Conservation (phyloP, 129 eudicot species). For the Sambucus nigra region DNA sequence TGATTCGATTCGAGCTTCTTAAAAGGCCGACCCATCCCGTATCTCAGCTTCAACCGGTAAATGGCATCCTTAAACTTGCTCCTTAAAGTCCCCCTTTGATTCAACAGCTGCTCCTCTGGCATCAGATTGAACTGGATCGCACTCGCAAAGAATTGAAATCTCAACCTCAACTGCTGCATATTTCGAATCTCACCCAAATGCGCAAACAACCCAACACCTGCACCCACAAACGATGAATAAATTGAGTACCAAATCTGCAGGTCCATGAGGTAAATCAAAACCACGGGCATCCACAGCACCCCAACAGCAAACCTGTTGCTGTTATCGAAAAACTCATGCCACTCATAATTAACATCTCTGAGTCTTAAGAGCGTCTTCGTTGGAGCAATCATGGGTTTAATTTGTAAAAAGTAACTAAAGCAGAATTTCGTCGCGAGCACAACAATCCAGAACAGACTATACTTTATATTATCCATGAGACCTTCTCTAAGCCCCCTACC, state of each 20-base stretch:
- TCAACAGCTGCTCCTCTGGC: slow-evolving; percentile 87
- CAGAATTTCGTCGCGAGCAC: slow-evolving; percentile 71
- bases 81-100: slow-evolving; percentile 46
- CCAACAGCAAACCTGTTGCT: slow-evolving; percentile 86
- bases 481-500: slow-evolving; percentile 93
- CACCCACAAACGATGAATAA: slow-evolving; percentile 73
- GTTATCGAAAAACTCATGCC: slow-evolving; percentile 61
- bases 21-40: slow-evolving; percentile 83
- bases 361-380: slow-evolving; percentile 43
- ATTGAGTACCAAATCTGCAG: slow-evolving; percentile 88
- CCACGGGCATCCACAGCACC: slow-evolving; percentile 77
- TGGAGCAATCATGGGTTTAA: slow-evolving; percentile 76
- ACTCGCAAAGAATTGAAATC: slow-evolving; percentile 93
- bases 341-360: slow-evolving; percentile 42
- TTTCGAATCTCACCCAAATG: slow-evolving; percentile 89
- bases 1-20: slow-evolving; percentile 88
- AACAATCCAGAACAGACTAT: slow-evolving; percentile 63
- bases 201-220: slow-evolving; percentile 68
- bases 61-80: slow-evolving; percentile 62
- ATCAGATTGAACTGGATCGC: slow-evolving; percentile 92
- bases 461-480: slow-evolving; percentile 60
- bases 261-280: slow-evolving; percentile 74
- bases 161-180: slow-evolving; percentile 77
- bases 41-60: slow-evolving; percentile 61
- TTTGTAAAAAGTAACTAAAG: slow-evolving; percentile 84